These are phyloP conservation scores for California macrophylla DNA, from an alignment of 441 rosid genomes.

Conservation along the genomic window DNA sequence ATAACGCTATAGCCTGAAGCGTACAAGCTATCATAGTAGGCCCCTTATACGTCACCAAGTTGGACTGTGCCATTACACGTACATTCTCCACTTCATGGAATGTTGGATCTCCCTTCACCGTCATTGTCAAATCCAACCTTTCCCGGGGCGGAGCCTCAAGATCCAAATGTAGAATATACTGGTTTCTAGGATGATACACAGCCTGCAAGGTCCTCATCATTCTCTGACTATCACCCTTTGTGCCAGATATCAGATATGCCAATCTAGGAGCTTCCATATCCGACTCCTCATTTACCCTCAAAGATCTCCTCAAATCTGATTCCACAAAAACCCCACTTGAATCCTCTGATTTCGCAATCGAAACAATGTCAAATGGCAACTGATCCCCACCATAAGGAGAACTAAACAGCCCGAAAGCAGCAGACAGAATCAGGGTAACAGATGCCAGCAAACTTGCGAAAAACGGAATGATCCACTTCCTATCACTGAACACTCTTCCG, in stretches of 20 bases:
- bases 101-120: conserved; percentile 62
- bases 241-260: conserved; percentile 88
- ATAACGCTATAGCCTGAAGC: conserved; percentile 76
- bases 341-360: conserved; percentile 38
- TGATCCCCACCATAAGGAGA: conserved; percentile 41
- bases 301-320: conserved; percentile 38
- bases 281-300: conserved; percentile 22
- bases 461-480: conserved; percentile 79
- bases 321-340: conserved; percentile 64
- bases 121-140: conserved; percentile 55
- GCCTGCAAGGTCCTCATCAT: conserved; percentile 95
- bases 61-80: conserved; percentile 76
- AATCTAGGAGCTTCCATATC: conserved; percentile 56
- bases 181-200: conserved; percentile 92
- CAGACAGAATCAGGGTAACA: conserved; percentile 46
- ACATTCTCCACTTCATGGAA: conserved; percentile 75
- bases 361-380: conserved; percentile 36
- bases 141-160: conserved; percentile 92
- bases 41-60: conserved; percentile 87
- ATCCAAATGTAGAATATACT: conserved; percentile 85
- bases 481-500: conserved; percentile 61
- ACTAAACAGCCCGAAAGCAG: conserved; percentile 34
- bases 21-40: conserved; percentile 92
- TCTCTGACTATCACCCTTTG: conserved; percentile 84
- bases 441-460: conserved; percentile 67